phyloP scores from a whole-genome alignment of 306 rosid species.

The Medicago arabica region DNA sequence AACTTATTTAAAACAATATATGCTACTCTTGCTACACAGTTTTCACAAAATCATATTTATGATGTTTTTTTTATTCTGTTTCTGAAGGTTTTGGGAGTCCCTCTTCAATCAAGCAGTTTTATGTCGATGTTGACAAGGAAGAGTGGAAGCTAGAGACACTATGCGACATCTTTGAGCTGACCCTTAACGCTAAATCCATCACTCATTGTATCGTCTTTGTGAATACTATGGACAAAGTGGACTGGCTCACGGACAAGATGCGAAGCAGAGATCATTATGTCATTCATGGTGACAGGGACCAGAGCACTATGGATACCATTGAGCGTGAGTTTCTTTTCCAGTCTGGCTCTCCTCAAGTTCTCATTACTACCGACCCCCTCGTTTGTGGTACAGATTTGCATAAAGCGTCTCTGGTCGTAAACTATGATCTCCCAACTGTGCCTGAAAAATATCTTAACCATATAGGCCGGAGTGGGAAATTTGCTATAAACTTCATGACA shows the following conservation, averaged over 20 bases:
- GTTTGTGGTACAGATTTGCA: background rate
- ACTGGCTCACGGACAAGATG: background rate
- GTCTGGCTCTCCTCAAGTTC: background rate
- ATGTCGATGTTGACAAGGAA: background rate
- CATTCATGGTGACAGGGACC: background rate
- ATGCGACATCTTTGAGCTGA: background rate
- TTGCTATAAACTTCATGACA: background rate
- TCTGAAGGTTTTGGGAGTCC: background rate
- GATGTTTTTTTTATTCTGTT: too few relatives aligned
- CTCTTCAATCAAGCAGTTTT: background rate
- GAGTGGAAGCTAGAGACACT: background rate
- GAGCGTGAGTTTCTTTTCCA: background rate
- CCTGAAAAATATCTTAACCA: background rate
- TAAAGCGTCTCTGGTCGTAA: background rate
- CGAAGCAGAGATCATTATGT: background rate
- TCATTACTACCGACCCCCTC: background rate
- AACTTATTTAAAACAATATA: too few relatives aligned
- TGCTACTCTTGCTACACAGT: background rate
- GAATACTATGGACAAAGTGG: background rate
- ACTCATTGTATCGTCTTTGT: background rate
- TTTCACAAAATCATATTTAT: background rate
- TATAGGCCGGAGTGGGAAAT: background rate
- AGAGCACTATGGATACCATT: background rate
- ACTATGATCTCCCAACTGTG: background rate
- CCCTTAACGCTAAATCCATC: background rate